Percentiles rank a stretch among this genome's conserved stretches.
Evolutionary conservation across 495 filamentous ascomycete species (phyloP).

Genomic region (Thozetella sp.): DNA sequence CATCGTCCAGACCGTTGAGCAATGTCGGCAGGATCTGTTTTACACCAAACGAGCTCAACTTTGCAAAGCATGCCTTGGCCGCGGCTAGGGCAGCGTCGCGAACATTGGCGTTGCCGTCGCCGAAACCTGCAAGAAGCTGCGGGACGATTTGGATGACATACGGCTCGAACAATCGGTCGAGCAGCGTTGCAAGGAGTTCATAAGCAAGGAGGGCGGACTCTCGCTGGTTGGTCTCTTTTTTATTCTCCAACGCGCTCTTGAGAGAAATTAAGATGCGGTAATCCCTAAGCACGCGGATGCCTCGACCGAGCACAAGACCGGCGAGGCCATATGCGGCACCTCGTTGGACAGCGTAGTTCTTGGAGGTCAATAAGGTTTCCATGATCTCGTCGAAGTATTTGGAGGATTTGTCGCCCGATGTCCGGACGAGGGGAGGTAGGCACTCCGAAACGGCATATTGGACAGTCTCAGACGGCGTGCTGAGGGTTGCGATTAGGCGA

Average conservation of each 20-base stretch:
- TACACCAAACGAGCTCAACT: constrained; percentile 91
- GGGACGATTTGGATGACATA: constrained; percentile 96
- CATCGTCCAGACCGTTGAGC: constrained; percentile 89
- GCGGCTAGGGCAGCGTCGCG: constrained; percentile 91
- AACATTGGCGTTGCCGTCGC: constrained; percentile 84
- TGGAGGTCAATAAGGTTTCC: constrained; percentile 77
- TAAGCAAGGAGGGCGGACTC: constrained; percentile 89
- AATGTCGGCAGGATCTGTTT: constrained; percentile 91
- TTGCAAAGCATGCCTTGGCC: constrained; percentile 91
- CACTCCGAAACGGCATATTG: constrained; percentile 96
- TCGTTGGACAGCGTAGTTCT: constrained; percentile 86
- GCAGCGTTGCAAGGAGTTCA: constrained; percentile 82
- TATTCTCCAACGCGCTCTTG: constrained; percentile 80
- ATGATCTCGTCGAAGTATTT: constrained; percentile 81
- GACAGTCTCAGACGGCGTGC: constrained; percentile 94
- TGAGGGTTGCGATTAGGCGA: constrained; percentile 79
- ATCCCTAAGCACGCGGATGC: constrained; percentile 80
- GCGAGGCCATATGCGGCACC: constrained; percentile 95
- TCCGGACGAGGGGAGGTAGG: constrained; percentile 83
- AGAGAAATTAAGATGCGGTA: constrained; percentile 83
- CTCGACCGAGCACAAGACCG: constrained; percentile 83
- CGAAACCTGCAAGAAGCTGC: constrained; percentile 85
- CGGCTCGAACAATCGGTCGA: constrained; percentile 89
- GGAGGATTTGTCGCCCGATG: constrained; percentile 71
- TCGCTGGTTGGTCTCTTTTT: constrained; percentile 84